Base-by-base conservation (phyloP, 352 stramenopile genomes). In the Globisporangium polare region DNA sequence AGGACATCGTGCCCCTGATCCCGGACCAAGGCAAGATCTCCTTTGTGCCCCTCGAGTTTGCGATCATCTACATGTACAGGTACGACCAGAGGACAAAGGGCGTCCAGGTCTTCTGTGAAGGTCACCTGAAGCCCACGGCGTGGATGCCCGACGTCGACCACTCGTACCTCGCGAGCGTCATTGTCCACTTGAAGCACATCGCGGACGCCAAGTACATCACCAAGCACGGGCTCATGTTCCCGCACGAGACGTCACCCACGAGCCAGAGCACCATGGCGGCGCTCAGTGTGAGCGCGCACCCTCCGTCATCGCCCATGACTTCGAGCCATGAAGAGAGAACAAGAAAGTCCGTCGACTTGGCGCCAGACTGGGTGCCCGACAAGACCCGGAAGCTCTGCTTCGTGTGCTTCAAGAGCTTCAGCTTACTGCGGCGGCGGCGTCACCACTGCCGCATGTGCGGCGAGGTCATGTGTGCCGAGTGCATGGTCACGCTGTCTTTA, bases 131-230 rank as follows among this genome's bases (percentile, higher is more conserved):
- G 47, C 78, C 78, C 4, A 70, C 71, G n/a, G 67, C 60, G 17
- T 88, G 75, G 72, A 66, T 88, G 22, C 67, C 77, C 46, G 88
- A 78, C 58, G 58, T 77, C 5, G 84, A 88, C 63, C 72, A 89
- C 31, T 82, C 83, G 27, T 71, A 85, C 15, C 86, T 92, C 35
- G 82, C 77, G 27, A 75, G 73, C 0, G 79, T 77, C 1, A 67
- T 92, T 24, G 66, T 84, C n/a, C 74, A 81, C 24, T 74, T 92
- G 26, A 75, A 88, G 49, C 70, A 87, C 63, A 83, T 80, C 60
- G 80, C 78, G 6, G 83, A 92, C 53, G 85, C 86, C 61, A 92
- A 92, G 77, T 88, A 88, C 69, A 88, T 92, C 60, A 82, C 88
- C 61, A 87, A 89, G 64, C 80, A 89, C 64, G 78, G 78, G 10